A percentile compares a stretch with the other conserved stretches of the same genome.
Conservation (phyloP, 1,139 yeast genomes). For the Protomyces macrosporus region DNA sequence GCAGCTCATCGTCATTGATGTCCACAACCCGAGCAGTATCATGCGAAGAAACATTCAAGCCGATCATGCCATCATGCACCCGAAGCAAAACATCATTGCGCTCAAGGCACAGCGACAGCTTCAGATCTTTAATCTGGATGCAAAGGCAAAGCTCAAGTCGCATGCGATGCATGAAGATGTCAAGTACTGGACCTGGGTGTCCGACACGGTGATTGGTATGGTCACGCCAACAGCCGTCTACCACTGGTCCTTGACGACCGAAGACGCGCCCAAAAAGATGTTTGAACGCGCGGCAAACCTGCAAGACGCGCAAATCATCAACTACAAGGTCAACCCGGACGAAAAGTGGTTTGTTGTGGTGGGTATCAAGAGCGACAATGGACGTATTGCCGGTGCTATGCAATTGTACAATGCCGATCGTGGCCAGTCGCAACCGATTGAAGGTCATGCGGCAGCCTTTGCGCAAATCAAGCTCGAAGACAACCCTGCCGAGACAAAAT, state of each 20-base stretch:
- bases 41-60: conserved; percentile 92
- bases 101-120: conserved; percentile 82
- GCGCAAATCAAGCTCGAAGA: conserved; percentile 71
- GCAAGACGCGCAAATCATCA: conserved; percentile 81
- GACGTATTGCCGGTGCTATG: conserved; percentile 92
- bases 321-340: conserved; percentile 74
- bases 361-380: conserved; percentile 92
- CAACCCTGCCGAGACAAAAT: conserved; percentile 70
- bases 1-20: conserved; percentile 81
- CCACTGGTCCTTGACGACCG: conserved; percentile 78
- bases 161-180: conserved; percentile 84
- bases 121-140: conserved; percentile 71
- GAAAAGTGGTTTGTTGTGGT: conserved; percentile 92
- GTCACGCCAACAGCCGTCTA: conserved; percentile 71
- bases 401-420: conserved; percentile 85
- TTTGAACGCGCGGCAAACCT: conserved; percentile 80
- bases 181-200: conserved; percentile 93
- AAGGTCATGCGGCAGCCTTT: conserved; percentile 94
- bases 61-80: conserved; percentile 96
- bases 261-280: conserved; percentile 68
- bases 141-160: conserved; percentile 85
- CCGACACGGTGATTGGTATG: conserved; percentile 67
- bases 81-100: conserved; percentile 78
- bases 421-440: conserved; percentile 92
- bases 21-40: conserved; percentile 67